Conservation (phyloP, 257 asterid species). For the Solanum arcanum region DNA sequence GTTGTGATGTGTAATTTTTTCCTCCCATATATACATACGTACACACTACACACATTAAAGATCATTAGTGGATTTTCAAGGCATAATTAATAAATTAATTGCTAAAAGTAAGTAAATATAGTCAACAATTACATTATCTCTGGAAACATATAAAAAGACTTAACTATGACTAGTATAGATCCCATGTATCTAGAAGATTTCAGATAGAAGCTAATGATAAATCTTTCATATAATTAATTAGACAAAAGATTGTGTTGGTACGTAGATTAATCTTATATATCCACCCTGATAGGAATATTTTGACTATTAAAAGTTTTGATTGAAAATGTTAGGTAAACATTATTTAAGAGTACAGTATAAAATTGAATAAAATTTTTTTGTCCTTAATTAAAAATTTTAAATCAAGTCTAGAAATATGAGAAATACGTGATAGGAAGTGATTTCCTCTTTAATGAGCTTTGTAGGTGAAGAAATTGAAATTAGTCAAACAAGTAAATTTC, state of each 20-base stretch:
- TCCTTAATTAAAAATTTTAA: accelerated
- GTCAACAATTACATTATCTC: not conserved
- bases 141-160: not conserved
- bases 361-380: accelerated
- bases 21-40: not conserved
- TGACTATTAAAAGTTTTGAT: not conserved
- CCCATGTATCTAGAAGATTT: not conserved
- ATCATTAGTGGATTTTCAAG: not conserved
- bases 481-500: not conserved
- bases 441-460: accelerated
- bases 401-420: accelerated
- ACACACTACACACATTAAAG: not conserved
- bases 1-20: not conserved
- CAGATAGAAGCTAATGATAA: not conserved
- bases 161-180: not conserved
- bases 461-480: not conserved
- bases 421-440: accelerated
- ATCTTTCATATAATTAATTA: not conserved
- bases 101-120: not conserved
- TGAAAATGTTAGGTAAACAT: not conserved
- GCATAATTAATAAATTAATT: not conserved
- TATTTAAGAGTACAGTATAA: not conserved
- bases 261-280: not conserved
- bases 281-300: not conserved
- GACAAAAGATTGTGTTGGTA: not conserved